Evolutionary conservation across 129 eudicot genomes (phyloP), one percentile per base, ranked within the genome.

Genomic region (Flaveria brownii): DNA sequence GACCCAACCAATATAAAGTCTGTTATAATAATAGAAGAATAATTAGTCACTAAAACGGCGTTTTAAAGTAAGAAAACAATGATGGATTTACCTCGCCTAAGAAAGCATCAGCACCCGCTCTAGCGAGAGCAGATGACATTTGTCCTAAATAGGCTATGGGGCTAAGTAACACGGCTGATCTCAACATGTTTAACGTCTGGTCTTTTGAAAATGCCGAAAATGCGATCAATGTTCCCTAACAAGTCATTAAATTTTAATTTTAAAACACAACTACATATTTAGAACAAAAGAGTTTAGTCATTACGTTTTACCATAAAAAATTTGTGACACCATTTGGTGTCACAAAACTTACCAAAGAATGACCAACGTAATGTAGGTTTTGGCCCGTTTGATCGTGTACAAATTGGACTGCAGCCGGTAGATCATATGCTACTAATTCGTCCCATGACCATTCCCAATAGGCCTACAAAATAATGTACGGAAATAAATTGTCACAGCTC

Each of bases 381-480:
- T 91, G 87, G 50, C 93, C 97, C 4, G 98, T 85, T 79, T 88
- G 89, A 59, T 77, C 74, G 16, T 78, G 81, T 57, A 94, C 93
- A 68, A 51, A 87, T 17, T 87, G 69, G 77, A 87, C 51, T 4
- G 73, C 42, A 36, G 97, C 86, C 4, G 97, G 96, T 47, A 91
- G 85, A 78, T 91, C 98, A 78, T 84, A 87, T 6, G 87, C 86
- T 28, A 78, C 96, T 72, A 94, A 74, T 77, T 94, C 97, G 41
- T 94, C 99, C 99, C 99, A 94, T 4, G 99, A 88, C 99, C 99
- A 94, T 39, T 91, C 87, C 99, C 96, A 94, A 65, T 88, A 94
- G 1, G 87, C 92, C 99, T 94, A 52, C 45, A 39, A 73, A 62
- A 15, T 45, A 7, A 11, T 18, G 17, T 6, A 66, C 23, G 70